phyloP scores from a whole-genome alignment of 805 yeast genomes.

The Kuraishia molischiana region DNA sequence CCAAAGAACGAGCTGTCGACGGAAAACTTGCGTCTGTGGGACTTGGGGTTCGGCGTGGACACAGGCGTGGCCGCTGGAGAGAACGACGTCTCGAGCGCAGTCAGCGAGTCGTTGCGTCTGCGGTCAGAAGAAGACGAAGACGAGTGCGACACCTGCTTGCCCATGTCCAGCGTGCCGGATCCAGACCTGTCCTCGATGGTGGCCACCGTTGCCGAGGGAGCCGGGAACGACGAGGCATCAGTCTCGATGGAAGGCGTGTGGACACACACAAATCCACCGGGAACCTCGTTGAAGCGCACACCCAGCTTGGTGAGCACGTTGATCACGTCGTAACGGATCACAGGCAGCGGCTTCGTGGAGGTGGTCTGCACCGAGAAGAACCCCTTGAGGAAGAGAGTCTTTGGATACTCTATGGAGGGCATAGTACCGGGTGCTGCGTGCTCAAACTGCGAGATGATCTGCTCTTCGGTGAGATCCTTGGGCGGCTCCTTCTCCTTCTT shows the following conservation, averaged over 20 bases:
- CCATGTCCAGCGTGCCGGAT: not conserved
- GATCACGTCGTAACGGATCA: slow-evolving; percentile 77
- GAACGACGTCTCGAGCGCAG: slow-evolving; percentile 16
- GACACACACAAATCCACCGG: slow-evolving; percentile 86
- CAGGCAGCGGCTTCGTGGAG: slow-evolving; percentile 83
- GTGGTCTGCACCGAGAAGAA: slow-evolving; percentile 93
- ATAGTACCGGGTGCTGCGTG: slow-evolving; percentile 66
- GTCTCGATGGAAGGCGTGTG: slow-evolving; percentile 42
- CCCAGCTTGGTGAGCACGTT: slow-evolving; percentile 66
- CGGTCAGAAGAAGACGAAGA: slow-evolving; percentile 12
- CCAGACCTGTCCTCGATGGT: slow-evolving; percentile 1
- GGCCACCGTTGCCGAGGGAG: not conserved
- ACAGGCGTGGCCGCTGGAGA: slow-evolving; percentile 9
- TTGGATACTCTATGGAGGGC: slow-evolving; percentile 93
- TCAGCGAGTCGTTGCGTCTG: slow-evolving; percentile 3
- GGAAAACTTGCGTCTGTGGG: slow-evolving; percentile 55
- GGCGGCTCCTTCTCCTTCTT: slow-evolving; percentile 4
- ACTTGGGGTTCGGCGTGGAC: slow-evolving; percentile 13
- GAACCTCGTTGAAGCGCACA: slow-evolving; percentile 78
- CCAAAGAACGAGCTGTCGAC: slow-evolving; percentile 48
- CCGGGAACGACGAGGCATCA: not conserved
- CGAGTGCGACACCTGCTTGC: slow-evolving; percentile 14
- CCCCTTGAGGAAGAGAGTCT: slow-evolving; percentile 84
- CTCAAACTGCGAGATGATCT: slow-evolving; percentile 31
- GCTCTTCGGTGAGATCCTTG: slow-evolving; percentile 33